These are phyloP conservation scores for Suillus plorans DNA, from an alignment of 768 basidiomycete species.

Conservation along the genomic window DNA sequence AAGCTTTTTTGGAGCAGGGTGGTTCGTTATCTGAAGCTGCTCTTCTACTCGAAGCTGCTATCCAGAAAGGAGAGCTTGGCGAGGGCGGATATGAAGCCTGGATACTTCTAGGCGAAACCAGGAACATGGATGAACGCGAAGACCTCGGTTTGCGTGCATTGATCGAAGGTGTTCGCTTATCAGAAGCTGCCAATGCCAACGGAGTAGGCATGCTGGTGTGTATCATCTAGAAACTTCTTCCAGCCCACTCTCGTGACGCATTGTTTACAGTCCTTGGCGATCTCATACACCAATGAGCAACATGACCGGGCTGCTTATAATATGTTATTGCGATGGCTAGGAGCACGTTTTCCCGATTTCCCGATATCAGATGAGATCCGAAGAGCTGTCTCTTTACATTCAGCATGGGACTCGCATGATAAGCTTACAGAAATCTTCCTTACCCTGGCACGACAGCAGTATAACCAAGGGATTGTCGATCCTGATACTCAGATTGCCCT, in stretches of 20 bases:
- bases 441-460: conserved; percentile 78
- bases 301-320: conserved; percentile 85
- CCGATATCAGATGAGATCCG: conserved; percentile 55
- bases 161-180: conserved; percentile 65
- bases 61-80: conserved; percentile 78
- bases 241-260: neutral
- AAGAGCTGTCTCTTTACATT: conserved; percentile 50
- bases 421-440: conserved; percentile 84
- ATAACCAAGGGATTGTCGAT: conserved; percentile 67
- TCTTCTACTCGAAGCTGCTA: conserved; percentile 86
- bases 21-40: conserved; percentile 88
- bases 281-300: conserved; percentile 94
- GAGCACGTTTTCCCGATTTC: conserved; percentile 59
- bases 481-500: conserved; percentile 92
- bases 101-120: conserved; percentile 87
- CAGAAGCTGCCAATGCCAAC: conserved; percentile 60
- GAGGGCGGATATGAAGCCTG: conserved; percentile 87
- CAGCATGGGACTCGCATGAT: conserved; percentile 82
- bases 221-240: conserved; percentile 8
- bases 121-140: conserved; percentile 88
- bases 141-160: conserved; percentile 80
- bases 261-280: conserved; percentile 75
- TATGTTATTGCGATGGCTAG: conserved; percentile 85
- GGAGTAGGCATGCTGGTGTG: conserved; percentile 77
- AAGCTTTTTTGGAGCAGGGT: conserved; percentile 71